phyloP scores from a whole-genome alignment of 495 filamentous ascomycete genomes.

The Penicillium nucicola region DNA sequence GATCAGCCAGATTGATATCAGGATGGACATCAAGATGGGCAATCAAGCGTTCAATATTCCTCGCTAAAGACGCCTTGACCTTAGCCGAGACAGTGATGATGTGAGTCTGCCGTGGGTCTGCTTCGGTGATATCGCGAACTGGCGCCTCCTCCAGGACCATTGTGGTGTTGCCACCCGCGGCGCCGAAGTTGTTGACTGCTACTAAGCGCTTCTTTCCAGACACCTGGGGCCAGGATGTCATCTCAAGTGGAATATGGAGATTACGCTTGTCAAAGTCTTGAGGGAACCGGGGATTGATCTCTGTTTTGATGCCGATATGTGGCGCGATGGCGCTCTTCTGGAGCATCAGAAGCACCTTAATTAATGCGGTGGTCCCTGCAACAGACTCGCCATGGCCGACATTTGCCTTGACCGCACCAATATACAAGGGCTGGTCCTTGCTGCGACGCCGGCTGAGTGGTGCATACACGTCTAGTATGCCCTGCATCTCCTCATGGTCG shows the following conservation, averaged over 20 bases:
- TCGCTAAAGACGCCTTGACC: slow-evolving; percentile 26
- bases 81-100: slow-evolving; percentile 19
- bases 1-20: background rate
- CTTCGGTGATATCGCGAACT: slow-evolving; percentile 18
- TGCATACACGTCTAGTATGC: slow-evolving; percentile 24
- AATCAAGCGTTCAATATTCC: slow-evolving; percentile 19
- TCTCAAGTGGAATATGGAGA: slow-evolving; percentile 24
- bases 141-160: slow-evolving; percentile 39
- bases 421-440: background rate
- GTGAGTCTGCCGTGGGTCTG: background rate
- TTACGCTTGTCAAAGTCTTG: slow-evolving; percentile 19
- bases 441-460: too few species aligned
- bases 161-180: slow-evolving; percentile 43
- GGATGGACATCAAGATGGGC: background rate
- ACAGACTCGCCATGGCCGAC: background rate
- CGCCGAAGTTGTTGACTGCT: slow-evolving; percentile 38
- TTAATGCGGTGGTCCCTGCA: background rate
- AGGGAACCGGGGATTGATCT: slow-evolving; percentile 34
- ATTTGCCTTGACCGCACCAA: background rate
- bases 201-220: slow-evolving; percentile 16
- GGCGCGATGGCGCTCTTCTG: slow-evolving; percentile 27
- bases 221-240: background rate
- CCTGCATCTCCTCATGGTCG: slow-evolving; percentile 28
- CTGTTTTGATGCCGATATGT: slow-evolving; percentile 40
- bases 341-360: slow-evolving; percentile 24